Percentiles rank a stretch among this genome's conserved stretches.
Evolutionary conservation across 225 moss, liverwort and hornwort species (phyloP).

Genomic region (Takakia lepidozioides): DNA sequence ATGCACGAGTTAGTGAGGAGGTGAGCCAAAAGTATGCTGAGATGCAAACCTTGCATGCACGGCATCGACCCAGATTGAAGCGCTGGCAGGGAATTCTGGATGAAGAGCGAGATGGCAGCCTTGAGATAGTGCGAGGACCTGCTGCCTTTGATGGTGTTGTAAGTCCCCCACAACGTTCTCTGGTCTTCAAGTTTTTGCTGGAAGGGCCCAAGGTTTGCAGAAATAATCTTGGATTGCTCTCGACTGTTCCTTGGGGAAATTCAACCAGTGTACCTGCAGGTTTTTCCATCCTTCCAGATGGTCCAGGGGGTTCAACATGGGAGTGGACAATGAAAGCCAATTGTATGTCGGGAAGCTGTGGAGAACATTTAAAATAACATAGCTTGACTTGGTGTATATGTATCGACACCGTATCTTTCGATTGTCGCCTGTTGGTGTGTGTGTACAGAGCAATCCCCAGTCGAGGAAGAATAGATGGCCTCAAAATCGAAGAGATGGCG

Average conservation of each 20-base stretch:
- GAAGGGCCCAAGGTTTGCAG: too few species aligned
- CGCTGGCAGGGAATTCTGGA: conserved; percentile 37
- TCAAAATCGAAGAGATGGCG: conserved; percentile 4
- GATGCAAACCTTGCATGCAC: conserved; percentile 28
- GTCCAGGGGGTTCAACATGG: too few species aligned
- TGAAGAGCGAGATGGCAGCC: conserved; percentile 26
- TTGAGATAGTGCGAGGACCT: neutral
- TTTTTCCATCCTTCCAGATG: conserved; percentile 7
- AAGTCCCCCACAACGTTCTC: neutral
- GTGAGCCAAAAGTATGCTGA: conserved; percentile 23
- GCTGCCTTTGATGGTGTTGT: neutral
- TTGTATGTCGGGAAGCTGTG: neutral
- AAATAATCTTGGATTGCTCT: too few species aligned
- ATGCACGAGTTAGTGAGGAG: conserved; percentile 24
- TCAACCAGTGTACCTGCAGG: too few species aligned
- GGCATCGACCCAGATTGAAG: conserved; percentile 28
- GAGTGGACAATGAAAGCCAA: neutral
- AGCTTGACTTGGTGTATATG: neutral
- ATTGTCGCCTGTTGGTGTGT: neutral
- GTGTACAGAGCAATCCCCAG: conserved; percentile 23
- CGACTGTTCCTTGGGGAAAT: too few species aligned
- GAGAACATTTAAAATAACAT: neutral
- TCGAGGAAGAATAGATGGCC: conserved; percentile 8
- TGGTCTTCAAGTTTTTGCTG: too few species aligned
- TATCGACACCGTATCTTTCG: neutral